Evolutionary conservation across 2,329 filamentous ascomycete genomes (phyloP), one percentile per base, ranked within the genome.

Genomic region (Emmonsiellopsis sp.): DNA sequence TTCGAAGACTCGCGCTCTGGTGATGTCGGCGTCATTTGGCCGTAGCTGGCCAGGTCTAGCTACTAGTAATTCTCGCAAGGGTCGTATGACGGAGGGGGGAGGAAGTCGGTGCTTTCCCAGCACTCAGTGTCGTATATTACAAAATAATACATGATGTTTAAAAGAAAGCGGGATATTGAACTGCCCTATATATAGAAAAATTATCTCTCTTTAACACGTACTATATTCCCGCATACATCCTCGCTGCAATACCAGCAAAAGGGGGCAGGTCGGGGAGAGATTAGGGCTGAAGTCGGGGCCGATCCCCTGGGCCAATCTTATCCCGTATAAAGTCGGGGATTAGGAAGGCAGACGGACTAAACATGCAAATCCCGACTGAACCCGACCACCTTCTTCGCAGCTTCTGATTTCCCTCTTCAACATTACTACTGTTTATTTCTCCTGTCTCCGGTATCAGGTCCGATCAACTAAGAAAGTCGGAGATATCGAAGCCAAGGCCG

Each of bases 301-400:
- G 20, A 26, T n/a, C 20, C 5, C 20, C 20, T 26, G 20, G 3
- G 5, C 20, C 20, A 26, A 26, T 26, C 20, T 3, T 26, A 38
- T n/a, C 35, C 35, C 35, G 35, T 7, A 6, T 38, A 38, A 3
- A 38, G 35, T 55, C 62, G 63, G 63, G 38, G 52, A 66, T 67
- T 62, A 58, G 62, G 31, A 30, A 48, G 47, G 55, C 34, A 50
- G 35, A 55, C 53, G 55, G 63, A 61, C 60, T 58, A 63, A 55
- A 46, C 32, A 26, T 47, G 64, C 65, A 67, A 35, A 53, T 57
- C 7, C 58, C 51, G 54, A 54, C 30, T 41, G 13, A 41, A 15
- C 16, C 11, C 32, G 30, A 5, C 9, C 16, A 38, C 9, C n/a
- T n/a, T n/a, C n/a, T 26, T 26, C 20, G 5, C 20, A 26, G 20